Base-by-base conservation (phyloP, 768 basidiomycete genomes). In the Kwoniella pini region DNA sequence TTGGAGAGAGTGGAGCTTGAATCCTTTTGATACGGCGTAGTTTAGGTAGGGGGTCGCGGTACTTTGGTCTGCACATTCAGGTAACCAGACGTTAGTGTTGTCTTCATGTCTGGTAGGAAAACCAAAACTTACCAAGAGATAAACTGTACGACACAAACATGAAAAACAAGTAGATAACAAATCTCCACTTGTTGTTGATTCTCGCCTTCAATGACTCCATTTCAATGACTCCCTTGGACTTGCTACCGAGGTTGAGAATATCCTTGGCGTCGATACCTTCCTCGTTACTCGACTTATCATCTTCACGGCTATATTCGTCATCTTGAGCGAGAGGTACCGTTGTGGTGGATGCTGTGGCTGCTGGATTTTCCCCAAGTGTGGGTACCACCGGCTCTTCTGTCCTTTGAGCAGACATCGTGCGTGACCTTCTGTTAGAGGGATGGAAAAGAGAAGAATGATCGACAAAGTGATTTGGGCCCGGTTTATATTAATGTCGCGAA, bases 21-120 rank as follows among this genome's bases (percentile, higher is more conserved):
- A 78, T 0, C 70, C 56, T 1, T 66, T 61, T 1, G 70, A 72
- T 0, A 72, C 71, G 13, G 77, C 77, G 9, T 63, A 60, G 15
- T 61, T 70, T 2, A 72, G 38, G 60, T 69, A 78, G 7, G 61
- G 36, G 3, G 63, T 54, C 11, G 64, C 50, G 6, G 72, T 71
- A 60, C 69, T 67, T 49, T 74, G 72, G 44, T 76, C 75, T 72
- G 36, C n/a, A n/a, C n/a, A n/a, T n/a, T n/a, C n/a, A n/a, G n/a
- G n/a, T n/a, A n/a, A n/a, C n/a, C n/a, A n/a, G n/a, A 15, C 27
- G 45, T 26, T 3, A 15, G 30, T 24, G 44, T 31, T n/a, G 24
- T 38, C 27, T n/a, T 10, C 17, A 17, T 46, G 28, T 17, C 17
- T 28, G 10, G 36, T 17, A 40, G 13, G 24, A n/a, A 12, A 28